A percentile compares a stretch with the other conserved stretches of the same genome.
phyloP scores from a whole-genome alignment of 2,329 filamentous ascomycete genomes.

The Tolypocladium inflatum region DNA sequence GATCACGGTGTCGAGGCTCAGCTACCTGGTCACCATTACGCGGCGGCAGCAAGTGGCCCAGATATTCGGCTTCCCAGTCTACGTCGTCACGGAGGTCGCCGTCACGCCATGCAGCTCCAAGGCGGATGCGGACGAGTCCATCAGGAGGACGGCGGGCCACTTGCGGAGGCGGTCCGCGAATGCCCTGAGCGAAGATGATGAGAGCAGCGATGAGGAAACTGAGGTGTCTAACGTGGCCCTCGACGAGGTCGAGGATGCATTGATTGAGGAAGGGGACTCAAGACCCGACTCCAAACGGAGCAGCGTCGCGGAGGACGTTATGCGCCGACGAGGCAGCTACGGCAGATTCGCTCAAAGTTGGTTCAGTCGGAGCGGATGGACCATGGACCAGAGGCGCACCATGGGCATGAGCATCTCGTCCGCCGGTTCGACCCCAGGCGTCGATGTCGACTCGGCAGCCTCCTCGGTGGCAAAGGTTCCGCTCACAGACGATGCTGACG shows the following conservation, averaged over 20 bases:
- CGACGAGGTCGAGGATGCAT: slow-evolving; percentile 35
- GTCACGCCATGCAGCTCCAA: slow-evolving; percentile 80
- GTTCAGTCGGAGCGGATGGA: slow-evolving; percentile 83
- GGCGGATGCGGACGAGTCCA: slow-evolving; percentile 61
- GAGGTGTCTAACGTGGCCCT: slow-evolving; percentile 21
- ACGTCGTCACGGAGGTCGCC: slow-evolving; percentile 79
- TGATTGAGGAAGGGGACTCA: slow-evolving; percentile 21
- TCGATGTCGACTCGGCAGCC: slow-evolving; percentile 9
- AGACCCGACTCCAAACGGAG: slow-evolving; percentile 30
- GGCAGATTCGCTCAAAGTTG: slow-evolving; percentile 83
- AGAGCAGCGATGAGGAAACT: slow-evolving; percentile 38
- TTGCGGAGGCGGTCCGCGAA: slow-evolving; percentile 29
- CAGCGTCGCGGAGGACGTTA: slow-evolving; percentile 82
- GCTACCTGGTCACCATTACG: slow-evolving; percentile 81
- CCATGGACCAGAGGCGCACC: slow-evolving; percentile 56
- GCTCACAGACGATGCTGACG: slow-evolving; percentile 28
- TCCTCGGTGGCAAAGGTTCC: slow-evolving; percentile 18
- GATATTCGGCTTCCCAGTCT: slow-evolving; percentile 72
- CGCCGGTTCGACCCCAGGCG: slow-evolving; percentile 5
- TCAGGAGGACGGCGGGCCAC: slow-evolving; percentile 47
- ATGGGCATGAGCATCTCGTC: slow-evolving; percentile 53
- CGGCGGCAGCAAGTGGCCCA: slow-evolving; percentile 82
- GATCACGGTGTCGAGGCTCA: slow-evolving; percentile 69
- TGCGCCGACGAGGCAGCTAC: slow-evolving; percentile 72
- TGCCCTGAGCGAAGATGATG: slow-evolving; percentile 30